Evolutionary conservation across 2,329 filamentous ascomycete species (phyloP), one percentile per base, ranked within the genome.

Genomic region (Colletotrichum noveboracense): DNA sequence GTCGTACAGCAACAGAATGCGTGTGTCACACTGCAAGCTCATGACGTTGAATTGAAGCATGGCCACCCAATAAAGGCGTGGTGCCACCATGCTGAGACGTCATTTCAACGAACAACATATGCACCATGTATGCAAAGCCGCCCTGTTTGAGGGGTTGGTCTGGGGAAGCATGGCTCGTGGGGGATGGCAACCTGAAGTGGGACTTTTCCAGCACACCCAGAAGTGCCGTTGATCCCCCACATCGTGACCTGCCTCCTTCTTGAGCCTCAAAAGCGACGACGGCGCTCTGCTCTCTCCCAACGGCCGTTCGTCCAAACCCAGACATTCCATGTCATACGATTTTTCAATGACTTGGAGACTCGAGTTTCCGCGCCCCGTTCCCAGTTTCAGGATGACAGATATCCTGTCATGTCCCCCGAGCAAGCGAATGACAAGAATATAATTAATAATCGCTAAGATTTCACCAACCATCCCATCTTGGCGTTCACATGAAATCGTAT

Each of bases 41-140:
- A 66, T 71, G 75, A 65, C 56, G 68, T 68, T 75, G 38, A n/a
- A 7, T 56, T 55, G 52, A 43, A 66, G 43, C 43, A 65, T 34
- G 48, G 38, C 38, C 9, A 9, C 38, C 18, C 5, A 43, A 43
- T 68, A 36, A 43, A 55, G 21, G 7, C 55, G 36, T 65, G 79
- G 78, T 79, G 76, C 78, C 78, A 79, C 79, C 79, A 80, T 78
- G 80, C 78, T 79, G 79, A 81, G 79, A 80, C 79, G 71, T 71
- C 75, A 77, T 77, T 77, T 68, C 75, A 73, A 61, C 74, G 18
- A 43, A 78, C 69, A 73, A 58, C 71, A 75, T 74, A 78, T 78
- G 77, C 74, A 70, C 55, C 66, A 69, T 55, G 61, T 73, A 77
- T 78, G 77, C 76, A 77, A 77, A 70, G 71, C 65, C 71, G 74